Evolutionary conservation across 2,329 filamentous ascomycete species (phyloP).

Genomic region (Pseudocercospora vitis): DNA sequence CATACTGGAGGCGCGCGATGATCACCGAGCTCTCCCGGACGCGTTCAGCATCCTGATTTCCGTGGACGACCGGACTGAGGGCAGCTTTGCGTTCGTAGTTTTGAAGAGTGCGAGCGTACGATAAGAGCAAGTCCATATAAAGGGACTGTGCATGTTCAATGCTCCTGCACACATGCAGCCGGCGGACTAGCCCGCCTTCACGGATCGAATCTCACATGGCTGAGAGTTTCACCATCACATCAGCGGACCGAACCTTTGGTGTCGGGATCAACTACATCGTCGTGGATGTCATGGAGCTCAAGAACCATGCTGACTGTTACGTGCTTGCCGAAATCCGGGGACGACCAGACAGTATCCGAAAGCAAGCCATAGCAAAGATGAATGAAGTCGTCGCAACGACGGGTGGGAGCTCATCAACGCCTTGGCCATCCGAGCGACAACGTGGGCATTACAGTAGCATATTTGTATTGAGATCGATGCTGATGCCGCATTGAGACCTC

Average conservation of each 20-base stretch:
- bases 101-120: too few relatives aligned
- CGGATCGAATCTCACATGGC: constrained; percentile 14
- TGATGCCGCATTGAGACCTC: too few relatives aligned
- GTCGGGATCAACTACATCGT: constrained; percentile 6
- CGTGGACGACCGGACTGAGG: too few relatives aligned
- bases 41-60: too few relatives aligned
- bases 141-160: too few relatives aligned
- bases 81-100: too few relatives aligned
- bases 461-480: too few relatives aligned
- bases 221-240: constrained; percentile 12
- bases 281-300: constrained; percentile 13
- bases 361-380: constrained; percentile 14
- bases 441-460: too few relatives aligned
- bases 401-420: constrained; percentile 11
- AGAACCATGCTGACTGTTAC: constrained; percentile 14
- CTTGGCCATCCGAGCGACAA: constrained; percentile 10
- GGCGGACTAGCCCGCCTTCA: neutral
- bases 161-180: neutral
- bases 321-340: constrained; percentile 10
- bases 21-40: too few relatives aligned
- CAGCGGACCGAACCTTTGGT: constrained; percentile 1
- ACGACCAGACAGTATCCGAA: constrained; percentile 9
- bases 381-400: constrained; percentile 13
- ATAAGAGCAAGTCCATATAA: too few relatives aligned
- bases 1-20: too few relatives aligned